A percentile compares a stretch with the other conserved stretches of the same genome.
These are phyloP conservation scores for Lasiosphaeria hispida DNA, from an alignment of 495 filamentous ascomycete species.

Conservation along the genomic window DNA sequence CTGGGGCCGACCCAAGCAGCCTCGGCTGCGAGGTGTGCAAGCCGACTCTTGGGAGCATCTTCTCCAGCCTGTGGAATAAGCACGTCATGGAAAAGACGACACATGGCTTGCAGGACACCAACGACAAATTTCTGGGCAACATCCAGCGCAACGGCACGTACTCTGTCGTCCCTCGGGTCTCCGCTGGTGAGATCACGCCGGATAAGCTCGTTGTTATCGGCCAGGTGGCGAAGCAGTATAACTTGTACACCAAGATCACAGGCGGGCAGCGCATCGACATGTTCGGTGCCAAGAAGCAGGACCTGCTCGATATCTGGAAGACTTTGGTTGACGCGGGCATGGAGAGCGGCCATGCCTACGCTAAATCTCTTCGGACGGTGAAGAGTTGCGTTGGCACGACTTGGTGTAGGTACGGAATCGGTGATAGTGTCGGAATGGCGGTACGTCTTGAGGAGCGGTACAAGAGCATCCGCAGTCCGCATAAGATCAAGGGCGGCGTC, in stretches of 20 bases:
- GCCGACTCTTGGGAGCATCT: slow-evolving; percentile 80
- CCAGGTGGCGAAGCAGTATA: slow-evolving; percentile 83
- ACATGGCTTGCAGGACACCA: slow-evolving; percentile 89
- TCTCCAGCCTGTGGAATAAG: slow-evolving; percentile 80
- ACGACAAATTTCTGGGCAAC: slow-evolving; percentile 90
- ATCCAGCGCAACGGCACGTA: slow-evolving; percentile 95
- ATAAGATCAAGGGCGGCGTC: slow-evolving; percentile 94
- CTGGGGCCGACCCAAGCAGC: slow-evolving; percentile 69
- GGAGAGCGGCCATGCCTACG: slow-evolving; percentile 94
- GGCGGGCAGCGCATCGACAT: slow-evolving; percentile 94
- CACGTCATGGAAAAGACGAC: slow-evolving; percentile 75
- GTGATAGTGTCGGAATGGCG: slow-evolving; percentile 96
- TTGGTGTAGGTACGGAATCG: slow-evolving; percentile 92
- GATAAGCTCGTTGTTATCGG: slow-evolving; percentile 89
- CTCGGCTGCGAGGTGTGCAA: slow-evolving; percentile 94
- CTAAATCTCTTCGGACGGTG: slow-evolving; percentile 86
- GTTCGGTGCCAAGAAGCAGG: slow-evolving; percentile 92
- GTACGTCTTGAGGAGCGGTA: slow-evolving; percentile 90
- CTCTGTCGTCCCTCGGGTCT: slow-evolving; percentile 81
- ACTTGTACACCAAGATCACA: slow-evolving; percentile 92
- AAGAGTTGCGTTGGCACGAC: slow-evolving; percentile 95
- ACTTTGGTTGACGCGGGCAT: slow-evolving; percentile 84
- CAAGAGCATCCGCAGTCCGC: slow-evolving; percentile 85
- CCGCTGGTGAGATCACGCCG: slow-evolving; percentile 87
- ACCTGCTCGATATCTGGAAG: slow-evolving; percentile 86